Evolutionary conservation across 768 basidiomycete genomes (phyloP), one percentile per base, ranked within the genome.

Genomic region (Boletus rubroflammeus): DNA sequence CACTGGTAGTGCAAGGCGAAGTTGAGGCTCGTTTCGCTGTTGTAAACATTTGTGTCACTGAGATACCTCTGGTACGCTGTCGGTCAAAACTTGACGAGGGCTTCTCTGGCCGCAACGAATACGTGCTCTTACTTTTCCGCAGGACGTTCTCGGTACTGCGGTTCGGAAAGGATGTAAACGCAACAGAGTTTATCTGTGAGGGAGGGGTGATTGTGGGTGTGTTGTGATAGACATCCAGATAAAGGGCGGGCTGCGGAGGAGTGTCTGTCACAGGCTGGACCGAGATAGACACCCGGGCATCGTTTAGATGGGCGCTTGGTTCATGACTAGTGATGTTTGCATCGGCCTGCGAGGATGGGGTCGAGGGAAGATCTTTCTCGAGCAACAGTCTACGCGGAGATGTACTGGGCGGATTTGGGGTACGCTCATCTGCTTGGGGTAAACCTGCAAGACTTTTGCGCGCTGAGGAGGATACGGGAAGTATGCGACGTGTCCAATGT

Each of bases 401-500:
- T 34, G 52, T 21, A 45, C 54, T 68, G 54, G 26, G 61, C 58
- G 40, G 57, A 53, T 58, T 54, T 49, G 59, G 43, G 39, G 66
- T 67, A 47, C 61, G 62, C 45, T 72, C 70, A 19, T 64, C 62
- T 34, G 54, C 56, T 36, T 51, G 43, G 28, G 53, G 54, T 23
- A 51, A 42, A 21, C 59, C 68, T 45, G 69, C 63, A 45, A 60
- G 53, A 51, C 61, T 70, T 52, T 65, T 70, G 56, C 62, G 73
- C 9, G 70, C 59, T 34, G 71, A 58, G 29, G 61, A 63, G 23
- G 73, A 63, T 21, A 66, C 59, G 44, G 71, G 65, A 31, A 70
- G 63, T 28, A 69, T 72, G 55, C 79, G 83, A 60, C 80, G 84
- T 62, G 75, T 80, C 85, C 85, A 86, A 56, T 78, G 75, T 15